Base-by-base conservation (phyloP, 768 basidiomycete genomes). In the Leucosporidium scottii region DNA sequence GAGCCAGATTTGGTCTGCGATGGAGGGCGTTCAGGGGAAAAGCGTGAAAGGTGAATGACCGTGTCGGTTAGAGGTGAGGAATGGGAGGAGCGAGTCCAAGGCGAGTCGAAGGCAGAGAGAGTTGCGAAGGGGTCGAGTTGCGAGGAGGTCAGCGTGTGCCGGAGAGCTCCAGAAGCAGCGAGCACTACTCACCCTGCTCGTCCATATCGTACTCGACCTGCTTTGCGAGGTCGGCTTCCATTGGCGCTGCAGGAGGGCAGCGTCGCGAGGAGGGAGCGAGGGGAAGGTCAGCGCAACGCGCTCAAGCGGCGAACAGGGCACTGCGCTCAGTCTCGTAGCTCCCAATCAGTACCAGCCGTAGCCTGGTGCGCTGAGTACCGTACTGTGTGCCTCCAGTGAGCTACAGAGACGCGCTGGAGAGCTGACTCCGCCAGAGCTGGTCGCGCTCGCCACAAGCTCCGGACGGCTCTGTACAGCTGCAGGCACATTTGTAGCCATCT, bases 191-290 rank as follows among this genome's bases (percentile, higher is more conserved):
- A 88, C 92, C 93, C 85, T 97, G 93, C 76, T 97, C 96, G 76
- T 98, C 96, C 93, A 99, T 98, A 76, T 98, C 96, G 81, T 99
- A 99, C 78, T 98, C 96, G 28, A 99, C 94, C 73, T 94, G 92
- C 49, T 85, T 84, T 10, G 88, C 88, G 23, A 98, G 84, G 72
- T 99, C 96, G 57, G 85, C 86, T 77, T 99, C 94, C 72, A 96
- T 81, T 0, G 94, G 94, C 75, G 96, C 70, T 72, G 63, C 28
- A 5, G 15, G 49, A 25, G 2, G 9, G 25, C 21, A 53, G n/a
- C n/a, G 17, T 53, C 8, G 23, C 21, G 51, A 53, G 51, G 23
- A n/a, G 51, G 9, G n/a, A 15, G 23, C 5, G n/a, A 17, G 8
- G 59, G 8, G 59, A 34, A 28, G 48, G 59, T 48, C 27, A 44